Base-by-base conservation (phyloP, 2,329 filamentous ascomycete species). In the Stagonosporopsis vannaccii region DNA sequence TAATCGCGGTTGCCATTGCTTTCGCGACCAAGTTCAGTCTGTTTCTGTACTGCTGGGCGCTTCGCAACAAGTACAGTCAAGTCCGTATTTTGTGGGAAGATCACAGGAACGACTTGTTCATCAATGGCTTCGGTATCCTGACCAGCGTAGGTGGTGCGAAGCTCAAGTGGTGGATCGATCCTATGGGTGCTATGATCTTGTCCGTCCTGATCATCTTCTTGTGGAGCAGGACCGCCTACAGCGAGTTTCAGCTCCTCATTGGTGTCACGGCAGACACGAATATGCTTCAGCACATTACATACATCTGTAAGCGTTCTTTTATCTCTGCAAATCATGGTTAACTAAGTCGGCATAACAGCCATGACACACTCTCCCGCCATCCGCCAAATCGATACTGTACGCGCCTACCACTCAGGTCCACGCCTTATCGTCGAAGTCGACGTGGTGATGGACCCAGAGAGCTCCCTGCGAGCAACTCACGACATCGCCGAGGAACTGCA, bases 401-500 rank as follows among this genome's bases (percentile, higher is more conserved):
- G 95, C 47, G 92, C 93, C 0, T 98, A 97, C 78, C 93, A 97
- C 77, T 91, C 88, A 6, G 94, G 94, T 0, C 86, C 93, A 0
- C 85, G 94, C 19, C 85, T 97, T 41, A 92, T 98, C 63, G 93
- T 96, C 65, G 95, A 99, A 80, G 92, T 98, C 33, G 95, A 99
- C 73, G 87, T 98, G 51, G 94, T 98, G 69, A 97, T 98, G 92
- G 87, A 93, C 65, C 86, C 88, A 0, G 80, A 86, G 1, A 85
- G 88, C 51, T 86, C 87, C 2, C 84, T 99, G 15, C 83, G 85
- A 60, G 87, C 88, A 48, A 95, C 92, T 0, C 95, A 99, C 75
- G 95, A 99, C 71, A 86, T 97, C 12, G 94, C 95, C 0, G 95
- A 99, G 78, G 92, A 90, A 68, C 82, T 99, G 67, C 95, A 99